Evolutionary conservation across 345 rosid genomes (phyloP).

Genomic region (Heritiera littoralis): DNA sequence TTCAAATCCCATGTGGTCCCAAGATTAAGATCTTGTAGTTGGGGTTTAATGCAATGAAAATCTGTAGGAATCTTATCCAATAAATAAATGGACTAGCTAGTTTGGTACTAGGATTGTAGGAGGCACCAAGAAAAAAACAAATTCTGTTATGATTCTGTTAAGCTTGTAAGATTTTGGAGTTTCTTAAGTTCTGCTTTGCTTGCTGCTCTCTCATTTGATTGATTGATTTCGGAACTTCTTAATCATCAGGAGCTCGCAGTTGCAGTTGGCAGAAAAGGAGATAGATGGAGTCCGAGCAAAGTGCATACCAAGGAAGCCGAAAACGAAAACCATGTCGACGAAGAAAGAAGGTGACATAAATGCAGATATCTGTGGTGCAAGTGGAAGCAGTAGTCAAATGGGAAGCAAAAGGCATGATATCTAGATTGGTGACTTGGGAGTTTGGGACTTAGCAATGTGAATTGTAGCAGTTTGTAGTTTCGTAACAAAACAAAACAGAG

Average conservation of each 20-base stretch:
- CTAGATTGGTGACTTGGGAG: conserved; percentile 21
- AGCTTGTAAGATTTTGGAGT: background rate
- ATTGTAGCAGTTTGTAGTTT: conserved; percentile 27
- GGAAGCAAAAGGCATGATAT: conserved; percentile 30
- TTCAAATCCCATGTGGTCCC: background rate
- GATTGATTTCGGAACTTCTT: background rate
- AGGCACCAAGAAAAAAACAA: background rate
- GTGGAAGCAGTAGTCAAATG: conserved; percentile 21
- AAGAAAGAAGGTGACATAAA: conserved; percentile 34
- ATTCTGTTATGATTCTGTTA: background rate
- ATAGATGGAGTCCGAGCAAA: conserved; percentile 38
- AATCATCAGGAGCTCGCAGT: conserved; percentile 42
- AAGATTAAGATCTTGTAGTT: background rate
- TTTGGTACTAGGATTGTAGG: background rate
- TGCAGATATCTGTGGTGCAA: background rate
- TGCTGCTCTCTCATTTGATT: background rate
- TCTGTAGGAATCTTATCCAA: background rate
- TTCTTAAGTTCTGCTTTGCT: background rate
- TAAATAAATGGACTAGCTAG: background rate
- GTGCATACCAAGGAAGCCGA: conserved; percentile 54
- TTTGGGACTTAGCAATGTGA: conserved; percentile 23
- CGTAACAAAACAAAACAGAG: conserved; percentile 4
- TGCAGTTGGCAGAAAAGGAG: conserved; percentile 42
- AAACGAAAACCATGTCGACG: conserved; percentile 30
- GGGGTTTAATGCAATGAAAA: conserved; percentile 1